Evolutionary conservation across 805 yeast genomes (phyloP).

Genomic region (Saccharomycopsis fermentans): DNA sequence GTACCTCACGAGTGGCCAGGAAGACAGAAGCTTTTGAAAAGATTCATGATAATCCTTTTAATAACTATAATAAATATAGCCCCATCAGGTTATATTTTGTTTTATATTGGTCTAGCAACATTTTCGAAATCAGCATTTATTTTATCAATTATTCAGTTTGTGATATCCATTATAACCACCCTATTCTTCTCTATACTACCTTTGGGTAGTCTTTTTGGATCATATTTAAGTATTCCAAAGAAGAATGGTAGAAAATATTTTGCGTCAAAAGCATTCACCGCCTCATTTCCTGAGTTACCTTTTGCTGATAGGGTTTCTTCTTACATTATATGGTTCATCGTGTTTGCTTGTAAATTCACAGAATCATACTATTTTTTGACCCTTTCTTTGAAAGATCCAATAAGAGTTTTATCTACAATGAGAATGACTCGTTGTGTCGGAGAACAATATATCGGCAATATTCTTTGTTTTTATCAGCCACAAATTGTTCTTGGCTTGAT

Average conservation of each 20-base stretch:
- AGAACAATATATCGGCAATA: slow-evolving; percentile 76
- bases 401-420: slow-evolving; percentile 75
- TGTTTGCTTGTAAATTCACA: slow-evolving; percentile 76
- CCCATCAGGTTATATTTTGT: slow-evolving; percentile 78
- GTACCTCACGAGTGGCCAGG: slow-evolving; percentile 99
- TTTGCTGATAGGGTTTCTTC: slow-evolving; percentile 95
- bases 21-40: slow-evolving; percentile 87
- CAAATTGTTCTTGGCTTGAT: slow-evolving; percentile 83
- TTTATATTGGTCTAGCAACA: slow-evolving; percentile 58
- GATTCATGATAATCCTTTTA: slow-evolving; percentile 62
- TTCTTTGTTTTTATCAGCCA: slow-evolving; percentile 76
- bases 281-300: slow-evolving; percentile 65
- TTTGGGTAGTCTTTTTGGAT: slow-evolving; percentile 87
- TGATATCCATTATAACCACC: slow-evolving; percentile 72
- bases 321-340: slow-evolving; percentile 78
- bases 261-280: slow-evolving; percentile 91
- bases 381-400: slow-evolving; percentile 86
- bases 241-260: slow-evolving; percentile 68
- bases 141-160: slow-evolving; percentile 78
- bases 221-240: slow-evolving; percentile 70
- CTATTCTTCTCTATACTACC: slow-evolving; percentile 89
- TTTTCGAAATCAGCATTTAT: slow-evolving; percentile 63
- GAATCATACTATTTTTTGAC: slow-evolving; percentile 93
- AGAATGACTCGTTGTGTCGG: slow-evolving; percentile 84
- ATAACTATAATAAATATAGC: slow-evolving; percentile 67